Evolutionary conservation across 2,329 filamentous ascomycete species (phyloP).

Genomic region (Ceratocystis papillata): DNA sequence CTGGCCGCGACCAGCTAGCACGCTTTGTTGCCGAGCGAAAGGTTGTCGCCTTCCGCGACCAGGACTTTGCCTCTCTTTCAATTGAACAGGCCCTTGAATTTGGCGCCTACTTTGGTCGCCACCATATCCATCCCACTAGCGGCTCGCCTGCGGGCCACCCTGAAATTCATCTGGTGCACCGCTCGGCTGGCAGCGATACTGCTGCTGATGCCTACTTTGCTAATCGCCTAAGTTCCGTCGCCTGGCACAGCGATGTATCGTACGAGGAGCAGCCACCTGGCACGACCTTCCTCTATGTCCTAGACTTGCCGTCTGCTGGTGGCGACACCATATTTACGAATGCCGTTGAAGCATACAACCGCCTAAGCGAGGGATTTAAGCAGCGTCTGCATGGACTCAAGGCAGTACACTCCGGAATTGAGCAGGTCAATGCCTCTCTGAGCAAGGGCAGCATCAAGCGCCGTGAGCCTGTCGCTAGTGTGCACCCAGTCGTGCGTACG

Average conservation of each 20-base stretch:
- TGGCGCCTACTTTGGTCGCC: conserved; percentile 66
- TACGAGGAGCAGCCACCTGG: conserved; percentile 84
- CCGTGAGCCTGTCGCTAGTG: conserved; percentile 61
- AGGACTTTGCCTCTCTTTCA: conserved; percentile 60
- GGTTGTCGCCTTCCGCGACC: conserved; percentile 65
- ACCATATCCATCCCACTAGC: conserved; percentile 71
- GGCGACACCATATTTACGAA: conserved; percentile 80
- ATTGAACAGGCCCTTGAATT: conserved; percentile 59
- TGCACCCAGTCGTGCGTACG: conserved; percentile 69
- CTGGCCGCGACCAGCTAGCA: conserved; percentile 67
- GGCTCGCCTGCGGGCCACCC: conserved; percentile 63
- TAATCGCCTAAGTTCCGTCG: conserved; percentile 60
- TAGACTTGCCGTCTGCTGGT: conserved; percentile 70
- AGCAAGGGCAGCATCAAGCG: conserved; percentile 58
- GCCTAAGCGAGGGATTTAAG: conserved; percentile 67
- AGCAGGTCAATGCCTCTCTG: conserved; percentile 64
- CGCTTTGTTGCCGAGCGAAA: conserved; percentile 65
- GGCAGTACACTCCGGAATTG: conserved; percentile 69
- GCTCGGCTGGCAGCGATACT: conserved; percentile 43
- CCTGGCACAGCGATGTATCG: conserved; percentile 82
- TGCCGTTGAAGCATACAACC: conserved; percentile 67
- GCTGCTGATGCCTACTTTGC: conserved; percentile 49
- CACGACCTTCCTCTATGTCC: conserved; percentile 77
- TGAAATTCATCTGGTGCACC: conserved; percentile 68
- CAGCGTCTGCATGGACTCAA: conserved; percentile 69